These are phyloP conservation scores for Leccinum subspadiceum DNA, from an alignment of 1,284 basidiomycete genomes.

Conservation along the genomic window DNA sequence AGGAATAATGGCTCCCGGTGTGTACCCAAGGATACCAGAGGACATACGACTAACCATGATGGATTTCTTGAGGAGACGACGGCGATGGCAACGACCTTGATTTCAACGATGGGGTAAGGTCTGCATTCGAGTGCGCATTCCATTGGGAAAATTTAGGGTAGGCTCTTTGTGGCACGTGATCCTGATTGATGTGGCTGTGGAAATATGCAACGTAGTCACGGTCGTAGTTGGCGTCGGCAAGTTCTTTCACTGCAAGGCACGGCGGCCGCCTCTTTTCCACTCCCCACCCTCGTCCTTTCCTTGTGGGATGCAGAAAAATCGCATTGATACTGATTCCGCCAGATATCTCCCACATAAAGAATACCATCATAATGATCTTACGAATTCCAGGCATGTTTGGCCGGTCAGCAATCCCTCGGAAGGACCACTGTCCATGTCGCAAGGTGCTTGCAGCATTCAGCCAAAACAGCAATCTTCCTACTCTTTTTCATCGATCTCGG, in stretches of 20 bases:
- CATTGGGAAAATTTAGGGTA: conserved; percentile 18
- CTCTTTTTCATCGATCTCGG: conserved; percentile 10
- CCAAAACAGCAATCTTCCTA: conserved; percentile 5
- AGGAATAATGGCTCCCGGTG: not conserved
- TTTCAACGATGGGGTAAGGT: conserved; percentile 13
- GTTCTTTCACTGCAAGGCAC: conserved; percentile 2
- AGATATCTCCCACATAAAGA: conserved; percentile 20
- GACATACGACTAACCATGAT: conserved; percentile 31
- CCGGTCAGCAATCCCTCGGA: conserved; percentile 24
- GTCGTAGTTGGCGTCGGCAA: not conserved
- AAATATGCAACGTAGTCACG: not conserved
- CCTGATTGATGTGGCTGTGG: conserved; percentile 12
- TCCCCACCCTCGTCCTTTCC: not conserved
- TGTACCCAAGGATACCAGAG: not conserved
- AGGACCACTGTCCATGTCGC: conserved; percentile 12
- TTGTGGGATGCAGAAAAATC: conserved; percentile 27
- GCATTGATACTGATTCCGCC: conserved; percentile 2
- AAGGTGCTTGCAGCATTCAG: conserved; percentile 5
- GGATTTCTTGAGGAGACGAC: conserved; percentile 30
- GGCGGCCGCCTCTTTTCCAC: not conserved
- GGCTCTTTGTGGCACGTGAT: conserved; percentile 21
- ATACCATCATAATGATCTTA: conserved; percentile 17
- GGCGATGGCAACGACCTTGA: conserved; percentile 24
- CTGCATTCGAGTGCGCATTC: not conserved
- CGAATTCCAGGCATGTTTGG: conserved; percentile 22